Percentiles rank a stretch among this genome's conserved stretches.
These are phyloP conservation scores for Russula emetica DNA, from an alignment of 768 basidiomycete genomes.

Conservation along the genomic window DNA sequence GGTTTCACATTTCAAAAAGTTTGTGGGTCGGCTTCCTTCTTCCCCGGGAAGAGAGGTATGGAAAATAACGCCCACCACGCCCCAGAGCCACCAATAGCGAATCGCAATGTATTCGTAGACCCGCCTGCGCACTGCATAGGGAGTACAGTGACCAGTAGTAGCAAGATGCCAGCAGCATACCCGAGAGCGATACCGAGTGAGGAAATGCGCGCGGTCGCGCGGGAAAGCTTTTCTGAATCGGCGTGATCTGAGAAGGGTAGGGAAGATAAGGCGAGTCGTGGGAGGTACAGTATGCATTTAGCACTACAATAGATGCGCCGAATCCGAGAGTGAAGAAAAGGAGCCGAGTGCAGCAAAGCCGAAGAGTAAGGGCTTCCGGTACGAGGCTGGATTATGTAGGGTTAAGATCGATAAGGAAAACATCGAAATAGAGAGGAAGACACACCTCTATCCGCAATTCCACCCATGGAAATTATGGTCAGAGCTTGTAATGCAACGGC, in stretches of 20 bases:
- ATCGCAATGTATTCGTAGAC: constrained; percentile 70
- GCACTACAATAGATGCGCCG: constrained; percentile 79
- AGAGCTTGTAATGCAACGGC: constrained; percentile 88
- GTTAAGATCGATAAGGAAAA: neutral
- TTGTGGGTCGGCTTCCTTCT: too few species aligned
- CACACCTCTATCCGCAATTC: constrained; percentile 86
- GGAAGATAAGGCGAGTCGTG: constrained; percentile 52
- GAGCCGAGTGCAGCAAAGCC: constrained; percentile 72
- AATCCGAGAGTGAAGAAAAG: constrained; percentile 61
- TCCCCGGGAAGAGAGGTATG: constrained; percentile 74
- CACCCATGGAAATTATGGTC: constrained; percentile 93
- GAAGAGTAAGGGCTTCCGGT: constrained; percentile 75
- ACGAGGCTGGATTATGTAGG: constrained; percentile 47
- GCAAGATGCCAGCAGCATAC: constrained; percentile 75
- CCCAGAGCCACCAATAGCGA: constrained; percentile 82
- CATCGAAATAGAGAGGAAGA: constrained; percentile 16
- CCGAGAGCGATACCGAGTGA: constrained; percentile 83
- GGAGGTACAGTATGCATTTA: constrained; percentile 91
- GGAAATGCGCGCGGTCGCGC: constrained; percentile 79
- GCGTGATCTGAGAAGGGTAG: constrained; percentile 18
- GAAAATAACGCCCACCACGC: constrained; percentile 86
- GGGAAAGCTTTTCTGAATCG: constrained; percentile 59
- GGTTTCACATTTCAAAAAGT: constrained; percentile 92
- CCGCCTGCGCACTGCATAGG: constrained; percentile 73
- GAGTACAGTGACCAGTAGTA: constrained; percentile 68